Conservation (phyloP, 768 basidiomycete species). For the Boletus tomentosulus region DNA sequence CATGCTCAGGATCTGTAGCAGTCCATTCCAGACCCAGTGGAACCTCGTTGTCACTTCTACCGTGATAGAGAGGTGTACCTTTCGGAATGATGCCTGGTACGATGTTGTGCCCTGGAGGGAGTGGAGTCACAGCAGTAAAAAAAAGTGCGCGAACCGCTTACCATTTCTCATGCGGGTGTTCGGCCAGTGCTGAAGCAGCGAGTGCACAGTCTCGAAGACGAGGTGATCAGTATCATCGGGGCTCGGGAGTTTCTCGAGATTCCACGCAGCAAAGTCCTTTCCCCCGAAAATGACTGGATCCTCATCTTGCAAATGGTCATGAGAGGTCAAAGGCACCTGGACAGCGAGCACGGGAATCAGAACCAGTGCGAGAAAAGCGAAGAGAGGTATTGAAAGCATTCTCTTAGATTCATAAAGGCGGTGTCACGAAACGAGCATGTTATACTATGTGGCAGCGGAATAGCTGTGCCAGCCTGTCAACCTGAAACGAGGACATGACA, state of each 20-base stretch:
- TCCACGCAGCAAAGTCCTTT: background rate
- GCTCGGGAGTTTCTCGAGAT: background rate
- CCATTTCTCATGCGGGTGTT: background rate
- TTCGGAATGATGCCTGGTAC: background rate
- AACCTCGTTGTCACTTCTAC: background rate
- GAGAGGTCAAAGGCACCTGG: background rate
- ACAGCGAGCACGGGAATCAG: background rate
- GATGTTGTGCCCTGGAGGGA: background rate
- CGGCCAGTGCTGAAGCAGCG: background rate
- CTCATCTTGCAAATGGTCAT: background rate
- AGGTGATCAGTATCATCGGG: background rate
- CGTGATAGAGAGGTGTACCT: background rate
- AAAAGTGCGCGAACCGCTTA: background rate
- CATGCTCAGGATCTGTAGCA: background rate
- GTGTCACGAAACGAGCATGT: no score
- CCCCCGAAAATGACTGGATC: no score
- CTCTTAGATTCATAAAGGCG: no score
- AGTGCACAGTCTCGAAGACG: background rate
- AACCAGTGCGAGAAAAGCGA: background rate
- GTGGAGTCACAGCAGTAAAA: background rate
- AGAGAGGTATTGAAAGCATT: background rate
- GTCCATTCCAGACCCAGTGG: no score
- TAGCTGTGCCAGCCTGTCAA: no score
- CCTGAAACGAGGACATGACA: no score
- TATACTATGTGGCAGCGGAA: no score